These are phyloP conservation scores for Ambrosia trifida DNA, from an alignment of 129 eudicot genomes.

Conservation along the genomic window DNA sequence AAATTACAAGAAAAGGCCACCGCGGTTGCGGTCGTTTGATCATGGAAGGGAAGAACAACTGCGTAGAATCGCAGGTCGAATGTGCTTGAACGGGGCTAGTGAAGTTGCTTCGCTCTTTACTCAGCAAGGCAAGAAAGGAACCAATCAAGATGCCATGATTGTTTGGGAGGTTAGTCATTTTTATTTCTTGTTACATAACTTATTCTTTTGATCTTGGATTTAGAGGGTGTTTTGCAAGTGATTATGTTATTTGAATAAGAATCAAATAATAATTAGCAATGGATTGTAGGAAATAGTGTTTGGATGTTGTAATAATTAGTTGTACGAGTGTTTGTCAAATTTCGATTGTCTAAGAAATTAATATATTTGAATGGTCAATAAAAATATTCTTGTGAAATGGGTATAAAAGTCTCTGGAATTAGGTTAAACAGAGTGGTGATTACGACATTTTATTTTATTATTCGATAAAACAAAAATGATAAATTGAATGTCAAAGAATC, in stretches of 20 bases:
- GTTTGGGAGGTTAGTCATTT: conserved; percentile 89
- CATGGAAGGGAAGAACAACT: conserved; percentile 66
- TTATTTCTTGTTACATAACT: conserved; percentile 7
- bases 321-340: background rate
- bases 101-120: conserved; percentile 81
- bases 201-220: conserved; percentile 3
- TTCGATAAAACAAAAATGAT: background rate
- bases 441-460: background rate
- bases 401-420: background rate
- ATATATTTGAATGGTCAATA: background rate
- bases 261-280: background rate
- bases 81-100: conserved; percentile 78
- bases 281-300: background rate
- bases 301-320: background rate
- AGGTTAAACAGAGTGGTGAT: background rate
- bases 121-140: conserved; percentile 97
- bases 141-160: conserved; percentile 99
- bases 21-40: conserved; percentile 46
- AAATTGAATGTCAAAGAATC: background rate
- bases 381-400: background rate
- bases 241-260: background rate
- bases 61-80: conserved; percentile 61
- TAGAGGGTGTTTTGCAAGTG: conserved; percentile 1
- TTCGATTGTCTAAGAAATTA: background rate
- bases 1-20: conserved; percentile 49